Percentiles rank a stretch among this genome's conserved stretches.
These are phyloP conservation scores for Heliamphora exappendiculata DNA, from an alignment of 148 eudicot genomes.

Conservation along the genomic window DNA sequence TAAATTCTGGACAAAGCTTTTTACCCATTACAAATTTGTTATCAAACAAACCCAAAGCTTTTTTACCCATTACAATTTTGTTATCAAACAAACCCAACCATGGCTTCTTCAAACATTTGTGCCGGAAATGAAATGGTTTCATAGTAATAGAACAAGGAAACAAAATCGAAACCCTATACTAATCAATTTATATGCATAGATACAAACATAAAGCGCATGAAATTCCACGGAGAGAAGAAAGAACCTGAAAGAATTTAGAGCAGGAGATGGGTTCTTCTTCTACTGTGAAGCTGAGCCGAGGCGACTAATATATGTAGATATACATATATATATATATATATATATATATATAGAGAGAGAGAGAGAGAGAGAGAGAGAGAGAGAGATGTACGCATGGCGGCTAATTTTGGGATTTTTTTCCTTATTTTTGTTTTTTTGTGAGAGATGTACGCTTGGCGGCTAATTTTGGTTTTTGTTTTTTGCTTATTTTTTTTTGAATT, in stretches of 20 bases:
- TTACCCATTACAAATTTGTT: not conserved
- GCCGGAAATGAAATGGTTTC: not conserved
- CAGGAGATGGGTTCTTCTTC: not conserved
- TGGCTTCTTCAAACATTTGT: not conserved
- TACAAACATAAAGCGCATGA: not conserved
- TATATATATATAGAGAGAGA: no score
- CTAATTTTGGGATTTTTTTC: no score
- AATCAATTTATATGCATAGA: no score
- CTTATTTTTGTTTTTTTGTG: no score
- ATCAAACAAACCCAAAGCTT: not conserved
- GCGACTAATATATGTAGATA: not conserved
- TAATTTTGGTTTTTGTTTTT: no score
- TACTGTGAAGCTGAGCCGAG: not conserved
- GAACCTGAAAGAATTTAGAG: not conserved
- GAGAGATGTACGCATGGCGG: no score
- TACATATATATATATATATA: no score
- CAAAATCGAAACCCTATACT: not conserved
- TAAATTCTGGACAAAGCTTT: not conserved
- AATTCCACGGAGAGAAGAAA: not conserved
- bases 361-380: no score
- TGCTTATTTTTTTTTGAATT: no score
- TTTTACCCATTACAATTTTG: not conserved
- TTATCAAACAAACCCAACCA: not conserved
- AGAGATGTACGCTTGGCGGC: no score
- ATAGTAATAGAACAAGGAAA: not conserved